These are phyloP conservation scores for Cadophora sp. DNA, from an alignment of 2,329 filamentous ascomycete genomes.

Conservation along the genomic window DNA sequence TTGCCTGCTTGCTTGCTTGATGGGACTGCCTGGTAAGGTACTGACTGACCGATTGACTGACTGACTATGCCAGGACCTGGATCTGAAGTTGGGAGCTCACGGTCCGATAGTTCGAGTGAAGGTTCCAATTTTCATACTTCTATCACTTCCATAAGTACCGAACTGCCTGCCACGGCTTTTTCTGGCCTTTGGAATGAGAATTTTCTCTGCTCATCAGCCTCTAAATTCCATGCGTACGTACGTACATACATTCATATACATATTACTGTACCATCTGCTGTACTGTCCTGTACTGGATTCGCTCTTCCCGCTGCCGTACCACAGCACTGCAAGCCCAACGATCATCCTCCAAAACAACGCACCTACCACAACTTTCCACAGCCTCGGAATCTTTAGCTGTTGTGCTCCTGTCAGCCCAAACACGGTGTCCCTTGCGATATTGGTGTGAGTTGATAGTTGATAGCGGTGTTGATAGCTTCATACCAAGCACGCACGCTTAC, in stretches of 20 bases:
- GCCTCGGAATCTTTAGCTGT: constrained; percentile 7
- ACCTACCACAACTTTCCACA: background rate
- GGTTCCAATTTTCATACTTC: constrained; percentile 22
- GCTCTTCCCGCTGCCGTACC: background rate
- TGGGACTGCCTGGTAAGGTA: no score
- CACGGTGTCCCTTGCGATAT: constrained; percentile 6
- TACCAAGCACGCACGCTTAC: background rate
- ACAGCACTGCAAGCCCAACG: background rate
- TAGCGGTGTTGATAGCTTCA: constrained; percentile 2
- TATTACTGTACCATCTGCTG: background rate
- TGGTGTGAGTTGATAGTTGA: background rate
- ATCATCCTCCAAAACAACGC: constrained; percentile 7
- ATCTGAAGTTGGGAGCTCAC: constrained; percentile 25
- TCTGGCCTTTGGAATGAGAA: constrained; percentile 17
- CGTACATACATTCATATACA: background rate
- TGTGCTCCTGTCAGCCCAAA: constrained; percentile 12
- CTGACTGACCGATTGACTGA: background rate
- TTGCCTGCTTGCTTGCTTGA: background rate
- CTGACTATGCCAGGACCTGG: constrained; percentile 7
- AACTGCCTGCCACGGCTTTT: constrained; percentile 16
- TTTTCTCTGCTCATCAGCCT: constrained; percentile 18
- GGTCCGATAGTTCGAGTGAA: constrained; percentile 23
- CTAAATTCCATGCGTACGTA: background rate
- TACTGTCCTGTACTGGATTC: background rate
- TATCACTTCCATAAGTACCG: constrained; percentile 28